Base-by-base conservation (phyloP, 1,139 yeast genomes). In the Kluyveromyces marxianus region DNA sequence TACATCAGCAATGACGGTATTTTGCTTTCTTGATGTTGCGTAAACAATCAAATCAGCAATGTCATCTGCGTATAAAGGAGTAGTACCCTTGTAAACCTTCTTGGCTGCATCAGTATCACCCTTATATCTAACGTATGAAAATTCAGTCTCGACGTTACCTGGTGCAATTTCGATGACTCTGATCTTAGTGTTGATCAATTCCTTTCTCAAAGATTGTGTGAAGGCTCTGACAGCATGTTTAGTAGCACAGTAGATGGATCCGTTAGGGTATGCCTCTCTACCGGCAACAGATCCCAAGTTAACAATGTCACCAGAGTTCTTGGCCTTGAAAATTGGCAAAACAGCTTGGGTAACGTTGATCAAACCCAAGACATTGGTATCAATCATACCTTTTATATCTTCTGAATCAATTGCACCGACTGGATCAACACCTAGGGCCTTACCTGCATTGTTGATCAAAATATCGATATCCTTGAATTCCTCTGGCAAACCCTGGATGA, bases 251-350 rank as follows among this genome's bases (percentile, higher is more conserved):
- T 88, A 88, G 54, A 88, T 81, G 7, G 87, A 78, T 40, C 95
- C 96, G 44, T 83, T 88, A 33, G 94, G 90, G 67, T 88, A 87
- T 0, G 92, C 80, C 48, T 86, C 95, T 59, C 86, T 75, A 32
- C 96, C 96, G 14, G 96, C 96, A 63, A 87, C 83, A 2, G 95
- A 84, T 8, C 96, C 95, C 51, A 88, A 60, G 60, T 84, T 85
- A 54, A 88, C 85, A 49, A 88, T 80, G 58, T 86, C 95, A 48
- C 96, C 96, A 35, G 71, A 62, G 51, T 69, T 68, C 50, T 68
- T 66, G 57, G 66, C 65, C 62, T 79, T 77, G 70, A 86, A 77
- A 35, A 71, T 69, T 25, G 86, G 85, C 43, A 83, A 58, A 21
- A 80, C 67, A 2, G 77, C 77, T 61, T 85, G 90, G 2, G 94